Conservation (phyloP, 2,329 filamentous ascomycete genomes). For the Aureobasidium namibiae region DNA sequence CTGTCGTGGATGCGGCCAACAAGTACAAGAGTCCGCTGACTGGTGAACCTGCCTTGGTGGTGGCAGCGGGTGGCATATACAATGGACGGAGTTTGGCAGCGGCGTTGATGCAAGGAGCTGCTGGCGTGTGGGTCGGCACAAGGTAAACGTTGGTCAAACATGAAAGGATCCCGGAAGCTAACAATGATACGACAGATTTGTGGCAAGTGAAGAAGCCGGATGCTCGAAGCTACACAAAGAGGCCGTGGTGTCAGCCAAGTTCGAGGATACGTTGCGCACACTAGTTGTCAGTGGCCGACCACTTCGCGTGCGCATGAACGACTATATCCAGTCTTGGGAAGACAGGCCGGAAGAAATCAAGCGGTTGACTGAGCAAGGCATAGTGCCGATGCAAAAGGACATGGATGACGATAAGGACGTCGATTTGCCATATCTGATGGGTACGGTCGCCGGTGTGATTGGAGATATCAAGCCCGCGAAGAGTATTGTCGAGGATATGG, state of each 20-base stretch:
- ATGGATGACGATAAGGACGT: conserved; percentile 69
- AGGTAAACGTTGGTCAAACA: conserved; percentile 31
- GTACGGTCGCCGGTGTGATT: conserved; percentile 79
- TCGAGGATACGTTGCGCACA: conserved; percentile 73
- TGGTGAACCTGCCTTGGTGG: conserved; percentile 65
- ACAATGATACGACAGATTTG: conserved; percentile 44
- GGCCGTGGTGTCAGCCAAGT: conserved; percentile 69
- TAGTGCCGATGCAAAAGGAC: conserved; percentile 77
- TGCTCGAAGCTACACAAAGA: conserved; percentile 77
- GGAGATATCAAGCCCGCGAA: conserved; percentile 68
- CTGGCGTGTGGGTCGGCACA: conserved; percentile 90
- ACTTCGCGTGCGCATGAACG: conserved; percentile 70
- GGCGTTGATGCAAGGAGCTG: conserved; percentile 78
- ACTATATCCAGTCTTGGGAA: conserved; percentile 79
- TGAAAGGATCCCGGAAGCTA: not conserved
- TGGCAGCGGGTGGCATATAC: conserved; percentile 81
- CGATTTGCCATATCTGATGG: conserved; percentile 86
- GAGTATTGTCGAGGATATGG: conserved; percentile 87
- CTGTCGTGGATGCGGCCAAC: conserved; percentile 74
- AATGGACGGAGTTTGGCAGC: conserved; percentile 75
- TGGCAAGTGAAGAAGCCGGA: conserved; percentile 72
- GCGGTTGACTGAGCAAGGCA: conserved; percentile 63
- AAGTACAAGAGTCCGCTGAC: conserved; percentile 63
- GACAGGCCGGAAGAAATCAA: conserved; percentile 63
- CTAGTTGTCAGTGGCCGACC: conserved; percentile 77